A percentile compares a stretch with the other conserved stretches of the same genome.
Conservation (phyloP, 257 asterid genomes). For the Petunia axillaris region DNA sequence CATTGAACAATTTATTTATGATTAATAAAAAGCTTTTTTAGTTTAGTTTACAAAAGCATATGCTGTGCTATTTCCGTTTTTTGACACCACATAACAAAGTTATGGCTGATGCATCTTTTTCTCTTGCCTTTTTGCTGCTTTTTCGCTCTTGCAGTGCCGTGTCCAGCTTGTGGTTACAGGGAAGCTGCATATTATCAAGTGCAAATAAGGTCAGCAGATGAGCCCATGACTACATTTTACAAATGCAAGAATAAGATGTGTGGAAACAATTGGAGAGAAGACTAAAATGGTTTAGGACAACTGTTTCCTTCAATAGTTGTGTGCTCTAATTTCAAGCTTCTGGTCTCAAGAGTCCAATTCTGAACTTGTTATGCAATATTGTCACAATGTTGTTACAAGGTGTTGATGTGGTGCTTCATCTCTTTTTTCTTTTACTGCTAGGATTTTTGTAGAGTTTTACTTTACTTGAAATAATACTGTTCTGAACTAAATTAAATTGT, state of each 20-base stretch:
- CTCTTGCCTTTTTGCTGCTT: neutral
- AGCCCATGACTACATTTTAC: constrained; percentile 26
- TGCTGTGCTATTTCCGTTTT: neutral
- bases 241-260: constrained; percentile 29
- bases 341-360: neutral
- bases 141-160: constrained; percentile 25
- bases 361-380: neutral
- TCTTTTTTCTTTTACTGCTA: too few species aligned
- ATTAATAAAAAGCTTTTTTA: neutral
- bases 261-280: constrained; percentile 26
- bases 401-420: too few species aligned
- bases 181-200: constrained; percentile 30
- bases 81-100: neutral
- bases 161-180: constrained; percentile 24
- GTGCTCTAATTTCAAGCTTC: neutral
- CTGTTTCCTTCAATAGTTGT: neutral
- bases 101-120: neutral
- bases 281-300: constrained; percentile 12
- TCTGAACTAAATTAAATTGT: neutral
- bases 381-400: neutral
- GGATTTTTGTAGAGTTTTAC: too few species aligned
- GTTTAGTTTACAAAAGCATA: neutral
- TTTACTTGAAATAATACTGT: too few species aligned
- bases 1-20: neutral
- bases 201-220: constrained; percentile 32